Conservation (phyloP, 257 asterid genomes). For the Petrea volubilis region DNA sequence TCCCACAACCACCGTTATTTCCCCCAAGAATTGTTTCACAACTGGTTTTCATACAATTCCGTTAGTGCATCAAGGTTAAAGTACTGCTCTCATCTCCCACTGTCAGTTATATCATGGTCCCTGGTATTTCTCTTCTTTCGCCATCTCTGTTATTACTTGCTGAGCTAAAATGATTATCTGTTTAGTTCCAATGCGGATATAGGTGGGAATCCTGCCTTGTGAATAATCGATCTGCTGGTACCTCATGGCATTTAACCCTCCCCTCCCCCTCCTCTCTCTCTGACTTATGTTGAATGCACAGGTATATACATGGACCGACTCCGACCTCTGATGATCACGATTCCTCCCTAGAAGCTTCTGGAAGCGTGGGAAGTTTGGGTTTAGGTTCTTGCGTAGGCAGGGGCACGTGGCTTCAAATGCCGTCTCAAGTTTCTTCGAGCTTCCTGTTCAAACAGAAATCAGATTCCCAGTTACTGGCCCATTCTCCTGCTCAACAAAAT, state of each 20-base stretch:
- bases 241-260: background rate
- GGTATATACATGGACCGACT: slow-evolving; percentile 65
- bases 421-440: slow-evolving; percentile 65
- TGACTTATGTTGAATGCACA: slow-evolving; percentile 25
- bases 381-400: slow-evolving; percentile 52
- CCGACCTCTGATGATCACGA: slow-evolving; percentile 46
- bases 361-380: slow-evolving; percentile 49
- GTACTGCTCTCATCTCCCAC: no score
- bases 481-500: slow-evolving; percentile 46
- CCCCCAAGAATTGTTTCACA: no score
- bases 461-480: slow-evolving; percentile 46
- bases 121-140: no score
- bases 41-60: no score
- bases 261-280: background rate
- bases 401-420: slow-evolving; percentile 59
- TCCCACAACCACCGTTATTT: no score
- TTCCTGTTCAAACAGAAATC: slow-evolving; percentile 48
- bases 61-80: no score
- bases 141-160: no score
- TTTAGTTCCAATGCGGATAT: no score
- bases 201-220: no score
- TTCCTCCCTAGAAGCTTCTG: slow-evolving; percentile 65
- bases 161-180: no score
- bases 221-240: no score
- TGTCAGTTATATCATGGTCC: no score